phyloP scores from a whole-genome alignment of 805 yeast genomes.

The Nakazawaea pomicola region DNA sequence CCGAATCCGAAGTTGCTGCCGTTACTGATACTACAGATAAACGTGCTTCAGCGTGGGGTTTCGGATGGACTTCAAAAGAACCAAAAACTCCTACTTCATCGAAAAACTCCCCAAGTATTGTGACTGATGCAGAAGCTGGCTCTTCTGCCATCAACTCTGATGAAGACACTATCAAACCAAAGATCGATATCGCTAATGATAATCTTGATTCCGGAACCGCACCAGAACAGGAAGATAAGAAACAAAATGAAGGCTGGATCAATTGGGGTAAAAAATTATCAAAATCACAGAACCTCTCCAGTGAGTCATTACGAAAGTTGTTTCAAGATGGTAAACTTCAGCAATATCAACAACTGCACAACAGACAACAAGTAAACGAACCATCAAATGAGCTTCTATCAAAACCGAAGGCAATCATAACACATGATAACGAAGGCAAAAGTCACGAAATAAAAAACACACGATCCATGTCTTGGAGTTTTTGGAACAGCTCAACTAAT shows the following conservation, averaged over 20 bases:
- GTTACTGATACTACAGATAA: constrained; percentile 1
- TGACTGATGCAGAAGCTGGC: neutral
- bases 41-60: constrained; percentile 5
- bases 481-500: constrained; percentile 4
- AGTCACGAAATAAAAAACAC: constrained; percentile 5
- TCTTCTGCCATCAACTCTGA: neutral
- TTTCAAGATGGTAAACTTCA: constrained; percentile 4
- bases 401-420: constrained; percentile 8
- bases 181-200: neutral
- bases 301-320: constrained; percentile 12
- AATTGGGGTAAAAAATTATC: constrained; percentile 12
- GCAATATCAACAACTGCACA: neutral
- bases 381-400: constrained; percentile 5
- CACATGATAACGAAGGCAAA: constrained; percentile 3
- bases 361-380: neutral
- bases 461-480: constrained; percentile 12
- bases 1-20: constrained; percentile 1
- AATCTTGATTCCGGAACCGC: neutral
- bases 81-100: neutral
- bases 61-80: constrained; percentile 1
- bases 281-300: constrained; percentile 7
- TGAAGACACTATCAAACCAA: neutral
- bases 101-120: neutral
- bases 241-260: constrained; percentile 11
- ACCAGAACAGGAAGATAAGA: neutral